These are phyloP conservation scores for Chrysoporthe austroafricana DNA, from an alignment of 2,329 filamentous ascomycete genomes.

Conservation along the genomic window DNA sequence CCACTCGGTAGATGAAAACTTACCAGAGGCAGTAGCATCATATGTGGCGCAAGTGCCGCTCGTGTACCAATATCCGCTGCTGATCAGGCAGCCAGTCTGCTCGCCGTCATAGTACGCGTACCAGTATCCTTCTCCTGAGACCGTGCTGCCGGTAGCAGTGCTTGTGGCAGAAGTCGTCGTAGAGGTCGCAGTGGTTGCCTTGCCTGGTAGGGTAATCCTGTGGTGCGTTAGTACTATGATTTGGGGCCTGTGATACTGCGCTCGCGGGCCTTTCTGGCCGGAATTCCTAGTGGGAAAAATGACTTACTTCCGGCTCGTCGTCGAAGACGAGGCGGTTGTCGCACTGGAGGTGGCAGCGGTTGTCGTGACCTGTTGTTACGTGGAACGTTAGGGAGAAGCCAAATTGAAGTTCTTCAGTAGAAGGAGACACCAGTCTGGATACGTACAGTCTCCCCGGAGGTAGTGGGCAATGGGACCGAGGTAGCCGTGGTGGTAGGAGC, in stretches of 20 bases:
- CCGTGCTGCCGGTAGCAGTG: constrained; percentile 39
- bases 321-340: not conserved
- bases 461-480: constrained; percentile 7
- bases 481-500: constrained; percentile 10
- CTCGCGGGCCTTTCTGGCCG: not conserved
- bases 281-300: not conserved
- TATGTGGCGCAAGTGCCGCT: constrained; percentile 70
- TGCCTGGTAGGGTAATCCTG: constrained; percentile 14
- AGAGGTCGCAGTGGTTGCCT: constrained; percentile 38
- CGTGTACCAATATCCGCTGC: constrained; percentile 68
- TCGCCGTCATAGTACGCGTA: constrained; percentile 55
- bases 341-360: constrained; percentile 1
- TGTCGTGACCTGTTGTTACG: not conserved
- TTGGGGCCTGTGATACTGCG: not conserved
- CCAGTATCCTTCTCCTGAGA: constrained; percentile 61
- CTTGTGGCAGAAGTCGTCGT: constrained; percentile 38
- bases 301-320: constrained; percentile 10
- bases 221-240: not conserved
- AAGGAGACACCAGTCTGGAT: not conserved
- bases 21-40: constrained; percentile 51
- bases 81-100: constrained; percentile 69
- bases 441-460: not conserved
- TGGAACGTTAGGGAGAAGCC: no score
- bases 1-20: not conserved
- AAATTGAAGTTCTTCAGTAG: not conserved